Evolutionary conservation across 2,329 filamentous ascomycete species (phyloP).

Genomic region (Monilinia aucupariae): DNA sequence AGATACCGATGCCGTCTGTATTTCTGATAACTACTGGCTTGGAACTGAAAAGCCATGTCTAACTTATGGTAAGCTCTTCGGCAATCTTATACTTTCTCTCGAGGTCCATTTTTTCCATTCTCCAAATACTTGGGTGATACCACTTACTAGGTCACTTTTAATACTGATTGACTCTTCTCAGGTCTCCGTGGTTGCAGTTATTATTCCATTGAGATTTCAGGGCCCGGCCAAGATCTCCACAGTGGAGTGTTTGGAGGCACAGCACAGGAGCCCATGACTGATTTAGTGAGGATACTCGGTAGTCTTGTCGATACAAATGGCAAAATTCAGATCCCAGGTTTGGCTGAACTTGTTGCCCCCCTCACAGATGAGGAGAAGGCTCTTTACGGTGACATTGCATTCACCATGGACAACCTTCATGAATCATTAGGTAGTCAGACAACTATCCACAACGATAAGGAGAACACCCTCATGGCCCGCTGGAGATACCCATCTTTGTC

Average conservation of each 20-base stretch:
- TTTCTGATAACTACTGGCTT: conserved; percentile 99
- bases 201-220: conserved; percentile 86
- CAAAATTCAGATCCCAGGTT: conserved; percentile 89
- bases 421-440: conserved; percentile 87
- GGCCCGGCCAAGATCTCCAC: conserved; percentile 89
- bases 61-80: conserved; percentile 59
- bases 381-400: conserved; percentile 85
- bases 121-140: not conserved
- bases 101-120: not conserved
- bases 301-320: conserved; percentile 84
- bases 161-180: not conserved
- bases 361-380: conserved; percentile 79
- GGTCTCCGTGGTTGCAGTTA: conserved; percentile 94
- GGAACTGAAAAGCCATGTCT: conserved; percentile 97
- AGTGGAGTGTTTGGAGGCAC: conserved; percentile 96
- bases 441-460: conserved; percentile 81
- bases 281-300: conserved; percentile 75
- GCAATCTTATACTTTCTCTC: not conserved
- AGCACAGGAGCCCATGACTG: conserved; percentile 97
- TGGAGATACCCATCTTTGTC: conserved; percentile 95
- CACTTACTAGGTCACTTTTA: not conserved
- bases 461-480: conserved; percentile 86
- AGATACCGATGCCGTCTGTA: conserved; percentile 93
- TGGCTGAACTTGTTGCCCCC: conserved; percentile 87
- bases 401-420: conserved; percentile 93